Evolutionary conservation across 2,329 filamentous ascomycete species (phyloP).

Genomic region (Epichloe uncinata): DNA sequence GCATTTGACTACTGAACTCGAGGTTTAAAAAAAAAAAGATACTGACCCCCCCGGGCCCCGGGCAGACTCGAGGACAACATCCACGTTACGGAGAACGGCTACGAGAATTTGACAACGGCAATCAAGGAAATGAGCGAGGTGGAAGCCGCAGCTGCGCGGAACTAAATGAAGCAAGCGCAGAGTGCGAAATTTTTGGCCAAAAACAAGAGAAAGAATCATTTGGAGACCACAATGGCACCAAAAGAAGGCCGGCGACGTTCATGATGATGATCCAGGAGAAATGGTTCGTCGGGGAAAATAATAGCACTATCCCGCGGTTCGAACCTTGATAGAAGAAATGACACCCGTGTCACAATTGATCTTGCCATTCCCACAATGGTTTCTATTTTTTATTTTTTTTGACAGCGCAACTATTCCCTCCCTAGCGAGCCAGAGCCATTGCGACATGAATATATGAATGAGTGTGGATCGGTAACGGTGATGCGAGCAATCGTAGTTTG

Average conservation of each 20-base stretch:
- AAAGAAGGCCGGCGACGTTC: too few relatives aligned
- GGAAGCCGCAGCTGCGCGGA: conserved; percentile 24
- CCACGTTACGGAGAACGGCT: conserved; percentile 54
- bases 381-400: too few relatives aligned
- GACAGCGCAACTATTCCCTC: too few relatives aligned
- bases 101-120: conserved; percentile 59
- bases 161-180: background rate
- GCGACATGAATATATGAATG: too few relatives aligned
- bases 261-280: background rate
- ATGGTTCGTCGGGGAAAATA: background rate
- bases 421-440: too few relatives aligned
- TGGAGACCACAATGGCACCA: background rate
- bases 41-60: background rate
- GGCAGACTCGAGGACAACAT: conserved; percentile 55
- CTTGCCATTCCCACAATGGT: too few relatives aligned
- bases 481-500: too few relatives aligned
- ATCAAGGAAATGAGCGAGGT: conserved; percentile 54
- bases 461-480: too few relatives aligned
- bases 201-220: background rate
- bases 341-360: background rate
- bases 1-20: conserved; percentile 12
- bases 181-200: background rate
- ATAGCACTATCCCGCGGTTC: background rate
- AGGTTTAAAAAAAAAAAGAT: too few relatives aligned
- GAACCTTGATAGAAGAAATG: background rate